phyloP scores from a whole-genome alignment of 1,284 basidiomycete genomes.

The Agroathelia rolfsii region DNA sequence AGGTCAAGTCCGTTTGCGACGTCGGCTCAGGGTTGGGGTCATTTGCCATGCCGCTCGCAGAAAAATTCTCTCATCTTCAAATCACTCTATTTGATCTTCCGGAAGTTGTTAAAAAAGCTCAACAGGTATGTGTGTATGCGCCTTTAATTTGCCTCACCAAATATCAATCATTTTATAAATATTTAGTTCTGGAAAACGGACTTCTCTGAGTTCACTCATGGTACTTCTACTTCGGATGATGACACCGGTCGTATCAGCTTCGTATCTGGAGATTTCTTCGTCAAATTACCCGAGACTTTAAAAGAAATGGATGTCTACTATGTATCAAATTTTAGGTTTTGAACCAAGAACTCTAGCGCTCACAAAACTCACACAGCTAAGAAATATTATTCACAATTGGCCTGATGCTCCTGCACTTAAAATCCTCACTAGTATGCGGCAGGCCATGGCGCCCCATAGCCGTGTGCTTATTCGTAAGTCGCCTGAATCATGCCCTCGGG shows the following conservation, averaged over 20 bases:
- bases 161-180: neutral
- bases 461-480: slow-evolving; percentile 3
- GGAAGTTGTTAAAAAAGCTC: slow-evolving; percentile 16
- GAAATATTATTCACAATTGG: slow-evolving; percentile 3
- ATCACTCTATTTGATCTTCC: slow-evolving; percentile 22
- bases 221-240: too few species aligned
- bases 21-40: slow-evolving; percentile 24
- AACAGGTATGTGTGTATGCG: slow-evolving; percentile 4
- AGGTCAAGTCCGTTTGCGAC: slow-evolving; percentile 21
- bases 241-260: neutral
- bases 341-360: too few species aligned
- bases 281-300: neutral
- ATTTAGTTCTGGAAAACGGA: neutral
- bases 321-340: slow-evolving; percentile 1
- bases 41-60: slow-evolving; percentile 17
- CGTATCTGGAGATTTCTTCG: slow-evolving; percentile 4
- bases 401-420: neutral
- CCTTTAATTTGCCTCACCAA: neutral
- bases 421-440: neutral
- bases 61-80: slow-evolving; percentile 18
- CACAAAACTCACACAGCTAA: neutral
- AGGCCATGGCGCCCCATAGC: slow-evolving; percentile 2
- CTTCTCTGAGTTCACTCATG: too few species aligned
- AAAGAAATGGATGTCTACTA: slow-evolving; percentile 2
- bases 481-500: slow-evolving; percentile 16